Percentiles rank a stretch among this genome's conserved stretches.
Evolutionary conservation across 352 stramenopile genomes (phyloP).

Genomic region (Phytophthora palmivora): DNA sequence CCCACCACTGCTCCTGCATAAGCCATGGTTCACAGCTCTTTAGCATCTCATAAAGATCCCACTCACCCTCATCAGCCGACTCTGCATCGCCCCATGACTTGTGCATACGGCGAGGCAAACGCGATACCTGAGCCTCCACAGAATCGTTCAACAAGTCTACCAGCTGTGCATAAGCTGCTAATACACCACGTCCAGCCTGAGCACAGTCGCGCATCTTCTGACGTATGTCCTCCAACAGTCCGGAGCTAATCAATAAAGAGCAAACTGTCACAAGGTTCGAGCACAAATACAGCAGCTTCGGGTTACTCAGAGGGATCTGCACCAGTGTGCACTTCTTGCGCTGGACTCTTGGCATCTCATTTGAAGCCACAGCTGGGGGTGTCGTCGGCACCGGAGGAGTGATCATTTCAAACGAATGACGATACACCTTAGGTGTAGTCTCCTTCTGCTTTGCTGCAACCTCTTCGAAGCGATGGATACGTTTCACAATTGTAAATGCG

Average conservation of each 20-base stretch:
- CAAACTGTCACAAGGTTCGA: constrained; percentile 63
- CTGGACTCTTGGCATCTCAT: constrained; percentile 18
- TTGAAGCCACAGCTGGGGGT: constrained; percentile 2
- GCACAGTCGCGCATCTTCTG: constrained; percentile 55
- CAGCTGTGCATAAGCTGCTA: constrained; percentile 53
- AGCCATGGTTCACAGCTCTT: constrained; percentile 68
- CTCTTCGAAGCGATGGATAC: constrained; percentile 68
- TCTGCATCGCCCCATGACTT: constrained; percentile 45
- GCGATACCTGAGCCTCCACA: constrained; percentile 50
- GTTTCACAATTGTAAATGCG: constrained; percentile 64
- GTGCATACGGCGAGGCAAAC: constrained; percentile 50
- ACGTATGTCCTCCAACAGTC: constrained; percentile 57
- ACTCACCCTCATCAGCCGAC: constrained; percentile 51
- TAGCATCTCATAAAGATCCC: constrained; percentile 65
- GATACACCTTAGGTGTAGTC: constrained; percentile 43
- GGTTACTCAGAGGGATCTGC: constrained; percentile 67
- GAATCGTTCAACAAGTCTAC: constrained; percentile 58
- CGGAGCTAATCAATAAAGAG: constrained; percentile 41
- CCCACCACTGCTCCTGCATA: constrained; percentile 62
- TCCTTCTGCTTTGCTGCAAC: constrained; percentile 48
- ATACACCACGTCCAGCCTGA: constrained; percentile 41
- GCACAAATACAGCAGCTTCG: constrained; percentile 63
- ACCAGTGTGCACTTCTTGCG: constrained; percentile 49
- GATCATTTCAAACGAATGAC: constrained; percentile 73
- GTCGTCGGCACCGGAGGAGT: constrained; percentile 40